Evolutionary conservation across 768 basidiomycete genomes (phyloP), one percentile per base, ranked within the genome.

Genomic region (Mycena kentingensis): DNA sequence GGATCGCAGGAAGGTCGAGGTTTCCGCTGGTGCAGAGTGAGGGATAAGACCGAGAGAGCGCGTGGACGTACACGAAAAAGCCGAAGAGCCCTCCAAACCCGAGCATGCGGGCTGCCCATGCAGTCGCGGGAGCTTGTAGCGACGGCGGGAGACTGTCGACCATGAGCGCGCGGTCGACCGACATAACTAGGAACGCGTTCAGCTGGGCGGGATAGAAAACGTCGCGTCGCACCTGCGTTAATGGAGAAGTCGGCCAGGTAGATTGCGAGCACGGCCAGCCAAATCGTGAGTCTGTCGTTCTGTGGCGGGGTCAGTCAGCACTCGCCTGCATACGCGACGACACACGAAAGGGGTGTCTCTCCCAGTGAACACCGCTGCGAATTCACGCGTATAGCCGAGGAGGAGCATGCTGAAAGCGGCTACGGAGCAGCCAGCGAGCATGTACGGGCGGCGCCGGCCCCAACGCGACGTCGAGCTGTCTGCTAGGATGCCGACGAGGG

Each of bases 81-180:
- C 93, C 94, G 2, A 84, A 73, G 0, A 96, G 86, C 49, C 89
- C 85, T 11, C 95, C 95, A 24, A 94, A 63, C 1, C 90, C 91
- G 38, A 89, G 72, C 92, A 97, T 95, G n/a, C 88, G 75, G 1
- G 90, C 92, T 1, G 93, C 95, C 95, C 95, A 98, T 0, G 95
- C 95, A 64, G 95, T 97, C 1, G 90, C 94, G 8, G 80, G 74
- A 5, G 93, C 84, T 67, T 98, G 95, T 22, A 82, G 75, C 1
- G 79, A 65, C 0, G 88, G 73, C 0, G 93, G 87, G 4, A 96
- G 68, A 0, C 81, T 88, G 65, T 98, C 95, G 1, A 98, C 91
- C 7, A 98, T 74, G 10, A 97, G 78, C 0, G 94, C 91, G 42
- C 95, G 88, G 66, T 97, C 93, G 18, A 93, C 83, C 1, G 93